Evolutionary conservation across 2,329 filamentous ascomycete genomes (phyloP).

Genomic region (Clonostachys byssicola): DNA sequence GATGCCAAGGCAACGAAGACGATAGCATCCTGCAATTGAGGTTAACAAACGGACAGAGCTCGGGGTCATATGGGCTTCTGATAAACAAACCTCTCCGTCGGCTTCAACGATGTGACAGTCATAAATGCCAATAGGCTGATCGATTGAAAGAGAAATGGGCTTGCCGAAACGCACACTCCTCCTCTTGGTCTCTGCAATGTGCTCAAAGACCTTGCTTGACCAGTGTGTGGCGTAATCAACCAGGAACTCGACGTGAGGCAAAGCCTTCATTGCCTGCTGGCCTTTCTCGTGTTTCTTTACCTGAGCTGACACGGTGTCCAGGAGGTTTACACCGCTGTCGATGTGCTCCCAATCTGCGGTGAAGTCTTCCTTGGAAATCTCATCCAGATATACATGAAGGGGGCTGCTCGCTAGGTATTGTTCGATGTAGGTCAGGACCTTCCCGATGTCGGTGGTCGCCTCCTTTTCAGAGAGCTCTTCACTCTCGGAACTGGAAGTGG

Average conservation of each 20-base stretch:
- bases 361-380: constrained; percentile 44
- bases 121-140: constrained; percentile 38
- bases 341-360: constrained; percentile 37
- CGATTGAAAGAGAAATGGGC: constrained; percentile 38
- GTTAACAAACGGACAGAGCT: too few species aligned
- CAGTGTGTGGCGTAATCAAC: constrained; percentile 53
- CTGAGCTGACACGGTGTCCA: constrained; percentile 45
- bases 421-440: constrained; percentile 74
- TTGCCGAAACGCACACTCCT: constrained; percentile 65
- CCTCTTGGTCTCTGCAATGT: constrained; percentile 66
- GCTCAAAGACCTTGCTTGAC: constrained; percentile 57
- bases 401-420: constrained; percentile 64
- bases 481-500: constrained; percentile 52
- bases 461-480: constrained; percentile 78
- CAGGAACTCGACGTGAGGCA: constrained; percentile 62
- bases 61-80: too few species aligned
- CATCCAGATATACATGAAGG: constrained; percentile 56
- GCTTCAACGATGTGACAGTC: constrained; percentile 50
- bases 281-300: constrained; percentile 39
- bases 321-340: constrained; percentile 36
- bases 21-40: constrained; percentile 18
- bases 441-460: constrained; percentile 66
- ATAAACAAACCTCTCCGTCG: too few species aligned
- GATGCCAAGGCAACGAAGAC: constrained; percentile 37
- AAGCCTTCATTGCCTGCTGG: constrained; percentile 39